These are phyloP conservation scores for Monilinia fructicola DNA, from an alignment of 2,329 filamentous ascomycete genomes.

Conservation along the genomic window DNA sequence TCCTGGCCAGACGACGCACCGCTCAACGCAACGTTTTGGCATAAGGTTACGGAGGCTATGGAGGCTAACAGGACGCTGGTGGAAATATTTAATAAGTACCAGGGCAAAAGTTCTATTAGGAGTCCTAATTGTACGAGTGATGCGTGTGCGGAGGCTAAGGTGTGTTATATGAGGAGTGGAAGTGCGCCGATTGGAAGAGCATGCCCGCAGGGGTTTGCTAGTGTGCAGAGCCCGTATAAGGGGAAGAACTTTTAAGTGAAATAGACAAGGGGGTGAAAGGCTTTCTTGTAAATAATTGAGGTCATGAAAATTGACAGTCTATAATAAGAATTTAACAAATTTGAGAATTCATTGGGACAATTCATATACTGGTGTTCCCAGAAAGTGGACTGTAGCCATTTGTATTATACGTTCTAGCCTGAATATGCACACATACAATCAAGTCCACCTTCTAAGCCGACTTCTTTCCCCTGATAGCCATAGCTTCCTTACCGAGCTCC, in stretches of 20 bases:
- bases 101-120: slow-evolving; percentile 52
- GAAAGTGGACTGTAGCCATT: background rate
- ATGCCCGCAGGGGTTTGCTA: slow-evolving; percentile 53
- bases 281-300: background rate
- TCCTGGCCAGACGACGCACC: slow-evolving; percentile 50
- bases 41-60: slow-evolving; percentile 57
- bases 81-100: slow-evolving; percentile 49
- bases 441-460: background rate
- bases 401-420: background rate
- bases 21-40: slow-evolving; percentile 60
- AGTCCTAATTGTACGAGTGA: slow-evolving; percentile 53
- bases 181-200: slow-evolving; percentile 51
- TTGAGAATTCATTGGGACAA: background rate
- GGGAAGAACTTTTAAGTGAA: slow-evolving; percentile 40
- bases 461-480: slow-evolving; percentile 21
- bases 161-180: slow-evolving; percentile 60
- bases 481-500: slow-evolving; percentile 28
- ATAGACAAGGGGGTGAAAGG: background rate
- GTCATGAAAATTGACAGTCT: background rate
- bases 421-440: background rate
- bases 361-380: background rate
- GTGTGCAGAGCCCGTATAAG: slow-evolving; percentile 43
- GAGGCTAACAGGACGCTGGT: slow-evolving; percentile 51
- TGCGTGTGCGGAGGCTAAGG: slow-evolving; percentile 53
- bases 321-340: background rate